Evolutionary conservation across 139 green algal genomes (phyloP), one percentile per base, ranked within the genome.

Genomic region (Ulvella scutata): DNA sequence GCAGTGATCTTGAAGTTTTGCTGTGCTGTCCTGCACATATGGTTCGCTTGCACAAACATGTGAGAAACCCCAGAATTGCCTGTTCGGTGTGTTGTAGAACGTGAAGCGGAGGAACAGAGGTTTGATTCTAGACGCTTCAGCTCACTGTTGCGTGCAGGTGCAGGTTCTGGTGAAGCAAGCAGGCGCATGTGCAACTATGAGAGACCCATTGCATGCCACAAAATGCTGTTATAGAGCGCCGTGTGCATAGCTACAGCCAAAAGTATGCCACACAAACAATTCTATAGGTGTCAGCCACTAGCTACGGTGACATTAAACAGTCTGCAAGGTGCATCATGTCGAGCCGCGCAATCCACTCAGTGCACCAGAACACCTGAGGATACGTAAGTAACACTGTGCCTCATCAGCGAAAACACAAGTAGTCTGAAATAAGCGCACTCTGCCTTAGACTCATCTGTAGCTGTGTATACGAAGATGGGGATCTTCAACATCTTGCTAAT

Each of bases 401-500:
- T 26, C 13, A 13, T 17, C 40, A 17, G 13, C 13, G 13, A 59
- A 13, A 17, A 59, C 13, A 17, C 40, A 59, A 59, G 40, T 17
- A 59, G 40, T 17, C 13, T 26, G 40, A 13, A 26, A n/a, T 36
- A 26, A 6, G 9, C 51, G 33, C 17, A 67, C 51, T 26, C 51
- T 10, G n/a, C 51, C n/a, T n/a, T n/a, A 31, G 51, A 67, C 51
- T 67, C 51, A 13, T n/a, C 51, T 26, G 10, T 26, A 67, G 51
- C n/a, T 31, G 51, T 67, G 51, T 31, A 67, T n/a, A 67, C 51
- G 17, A 36, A 26, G 31, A 67, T 67, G 51, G 51, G 51, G 17
- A 67, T 67, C 33, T 67, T 67, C n/a, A 67, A 26, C 51, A 67
- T 67, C 51, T 67, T 67, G 31, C n/a, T 67, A 26, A 67, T 67